phyloP scores from a whole-genome alignment of 2,329 filamentous ascomycete genomes.

The Claviceps sp. region DNA sequence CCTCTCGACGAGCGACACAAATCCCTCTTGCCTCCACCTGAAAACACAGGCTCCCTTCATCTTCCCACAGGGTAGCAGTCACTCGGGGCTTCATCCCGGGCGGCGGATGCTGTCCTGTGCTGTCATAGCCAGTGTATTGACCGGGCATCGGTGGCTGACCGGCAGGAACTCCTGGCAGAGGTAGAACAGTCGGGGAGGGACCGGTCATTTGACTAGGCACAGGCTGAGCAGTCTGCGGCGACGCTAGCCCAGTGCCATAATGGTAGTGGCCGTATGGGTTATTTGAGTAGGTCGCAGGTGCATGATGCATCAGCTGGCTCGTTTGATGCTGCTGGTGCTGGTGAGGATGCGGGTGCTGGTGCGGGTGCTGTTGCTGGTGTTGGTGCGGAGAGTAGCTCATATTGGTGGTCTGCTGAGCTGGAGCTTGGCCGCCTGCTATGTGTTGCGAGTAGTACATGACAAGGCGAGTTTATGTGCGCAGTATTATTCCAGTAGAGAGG shows the following conservation, averaged over 20 bases:
- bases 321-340: constrained; percentile 33
- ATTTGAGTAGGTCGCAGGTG: constrained; percentile 54
- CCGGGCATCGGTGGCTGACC: constrained; percentile 36
- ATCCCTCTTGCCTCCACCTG: constrained; percentile 94
- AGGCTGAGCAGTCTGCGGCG: constrained; percentile 57
- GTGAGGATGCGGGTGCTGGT: too few species aligned
- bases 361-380: too few species aligned
- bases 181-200: constrained; percentile 47
- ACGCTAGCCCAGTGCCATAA: constrained; percentile 65
- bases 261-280: constrained; percentile 54
- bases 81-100: constrained; percentile 93
- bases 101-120: constrained; percentile 83
- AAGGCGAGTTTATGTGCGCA: neutral
- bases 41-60: constrained; percentile 94
- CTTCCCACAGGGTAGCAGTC: constrained; percentile 94
- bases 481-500: too few species aligned
- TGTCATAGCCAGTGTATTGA: constrained; percentile 55
- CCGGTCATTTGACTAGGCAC: constrained; percentile 58
- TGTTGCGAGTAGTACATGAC: constrained; percentile 72
- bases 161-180: constrained; percentile 47
- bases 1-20: constrained; percentile 87
- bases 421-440: constrained; percentile 64
- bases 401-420: constrained; percentile 57
- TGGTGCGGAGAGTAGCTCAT: constrained; percentile 51
- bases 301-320: constrained; percentile 62